A percentile compares a stretch with the other conserved stretches of the same genome.
Evolutionary conservation across 768 basidiomycete species (phyloP).

Genomic region (Leccinum rimulosum): DNA sequence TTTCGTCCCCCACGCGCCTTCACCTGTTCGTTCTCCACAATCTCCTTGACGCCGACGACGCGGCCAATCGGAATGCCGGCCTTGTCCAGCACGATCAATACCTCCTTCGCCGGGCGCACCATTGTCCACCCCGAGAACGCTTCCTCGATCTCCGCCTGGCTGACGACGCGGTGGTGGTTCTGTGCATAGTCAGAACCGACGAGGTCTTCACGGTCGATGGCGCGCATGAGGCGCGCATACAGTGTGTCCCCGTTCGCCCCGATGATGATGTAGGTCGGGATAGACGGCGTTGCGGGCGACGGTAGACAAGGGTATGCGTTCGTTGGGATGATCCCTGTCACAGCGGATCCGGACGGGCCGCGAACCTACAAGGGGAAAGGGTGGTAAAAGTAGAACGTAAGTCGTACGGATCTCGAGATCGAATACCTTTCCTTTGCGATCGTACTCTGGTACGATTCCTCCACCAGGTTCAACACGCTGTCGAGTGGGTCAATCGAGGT

Average conservation of each 20-base stretch:
- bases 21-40: constrained; percentile 57
- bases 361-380: constrained; percentile 43
- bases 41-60: constrained; percentile 60
- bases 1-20: constrained; percentile 51
- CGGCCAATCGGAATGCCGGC: constrained; percentile 64
- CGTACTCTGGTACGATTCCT: constrained; percentile 72
- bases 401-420: too few relatives aligned
- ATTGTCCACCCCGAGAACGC: constrained; percentile 64
- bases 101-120: constrained; percentile 49
- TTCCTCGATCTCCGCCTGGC: constrained; percentile 51
- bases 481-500: background rate
- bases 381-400: background rate
- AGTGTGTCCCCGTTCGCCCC: constrained; percentile 72
- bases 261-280: constrained; percentile 61
- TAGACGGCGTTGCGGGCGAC: constrained; percentile 35
- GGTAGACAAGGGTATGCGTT: constrained; percentile 71
- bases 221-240: constrained; percentile 64
- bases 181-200: constrained; percentile 49
- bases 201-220: constrained; percentile 58
- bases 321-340: constrained; percentile 74
- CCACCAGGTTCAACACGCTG: constrained; percentile 77
- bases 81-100: constrained; percentile 44
- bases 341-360: constrained; percentile 70
- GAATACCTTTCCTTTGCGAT: constrained; percentile 64
- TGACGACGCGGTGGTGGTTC: constrained; percentile 41